phyloP scores from a whole-genome alignment of 805 yeast species.

The Pichia cabralensis region DNA sequence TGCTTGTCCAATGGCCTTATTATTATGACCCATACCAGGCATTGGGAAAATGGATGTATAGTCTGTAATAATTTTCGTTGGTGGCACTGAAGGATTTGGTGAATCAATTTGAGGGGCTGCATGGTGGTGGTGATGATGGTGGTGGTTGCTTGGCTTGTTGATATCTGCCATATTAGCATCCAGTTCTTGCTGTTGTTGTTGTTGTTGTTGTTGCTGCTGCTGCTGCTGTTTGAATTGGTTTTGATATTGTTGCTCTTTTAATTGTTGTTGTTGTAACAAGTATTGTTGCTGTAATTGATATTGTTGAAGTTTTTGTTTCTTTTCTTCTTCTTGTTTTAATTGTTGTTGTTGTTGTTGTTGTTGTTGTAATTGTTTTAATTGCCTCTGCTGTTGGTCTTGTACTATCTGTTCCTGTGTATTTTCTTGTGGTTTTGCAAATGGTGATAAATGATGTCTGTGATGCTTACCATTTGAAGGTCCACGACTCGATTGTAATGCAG shows the following conservation, averaged over 20 bases:
- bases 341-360: constrained; percentile 4
- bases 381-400: constrained; percentile 1
- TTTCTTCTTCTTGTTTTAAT: constrained; percentile 2
- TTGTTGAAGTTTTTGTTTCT: constrained; percentile 6
- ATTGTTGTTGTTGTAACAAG: constrained; percentile 6
- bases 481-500: not conserved
- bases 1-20: constrained; percentile 8
- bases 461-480: constrained; percentile 5
- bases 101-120: too few species aligned
- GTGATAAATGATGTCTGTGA: constrained; percentile 8
- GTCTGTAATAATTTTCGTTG: constrained; percentile 9
- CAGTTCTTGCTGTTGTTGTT: constrained; percentile 1
- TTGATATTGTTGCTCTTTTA: constrained; percentile 5
- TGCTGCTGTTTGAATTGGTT: constrained; percentile 1
- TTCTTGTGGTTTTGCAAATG: constrained; percentile 5
- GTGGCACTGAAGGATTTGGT: not conserved
- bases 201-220: constrained; percentile 1
- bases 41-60: constrained; percentile 20
- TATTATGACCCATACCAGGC: constrained; percentile 16
- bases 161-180: too few species aligned
- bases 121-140: constrained; percentile 2
- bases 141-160: not conserved
- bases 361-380: not conserved
- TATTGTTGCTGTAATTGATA: constrained; percentile 5
- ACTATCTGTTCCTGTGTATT: constrained; percentile 2